These are phyloP conservation scores for Mimosa bimucronata DNA, from an alignment of 306 rosid species.

Conservation along the genomic window DNA sequence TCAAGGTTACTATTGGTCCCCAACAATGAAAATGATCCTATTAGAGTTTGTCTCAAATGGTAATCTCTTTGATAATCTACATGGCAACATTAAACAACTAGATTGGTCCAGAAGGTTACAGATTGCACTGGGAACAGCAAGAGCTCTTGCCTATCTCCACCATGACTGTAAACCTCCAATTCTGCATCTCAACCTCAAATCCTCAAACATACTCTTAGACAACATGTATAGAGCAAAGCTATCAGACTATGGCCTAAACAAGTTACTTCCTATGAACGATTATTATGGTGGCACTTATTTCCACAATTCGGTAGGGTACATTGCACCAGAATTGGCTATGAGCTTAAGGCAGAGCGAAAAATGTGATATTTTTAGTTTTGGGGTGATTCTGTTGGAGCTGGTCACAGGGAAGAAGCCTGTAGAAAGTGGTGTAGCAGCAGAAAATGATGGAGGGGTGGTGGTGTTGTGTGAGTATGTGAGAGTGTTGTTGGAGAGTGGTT, in stretches of 20 bases:
- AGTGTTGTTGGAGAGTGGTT: constrained; percentile 58
- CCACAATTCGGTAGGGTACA: constrained; percentile 68
- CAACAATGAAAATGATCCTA: constrained; percentile 71
- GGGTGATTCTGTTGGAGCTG: constrained; percentile 72
- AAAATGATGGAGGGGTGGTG: constrained; percentile 50
- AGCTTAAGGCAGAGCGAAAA: constrained; percentile 64
- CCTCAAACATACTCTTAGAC: constrained; percentile 66
- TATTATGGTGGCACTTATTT: constrained; percentile 51
- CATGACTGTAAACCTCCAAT: constrained; percentile 70
- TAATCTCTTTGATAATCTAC: constrained; percentile 65
- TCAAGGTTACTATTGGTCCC: constrained; percentile 80
- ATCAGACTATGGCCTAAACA: constrained; percentile 68
- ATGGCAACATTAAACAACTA: constrained; percentile 44
- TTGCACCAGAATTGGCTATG: constrained; percentile 74
- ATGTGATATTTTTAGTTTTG: constrained; percentile 71
- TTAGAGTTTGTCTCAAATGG: constrained; percentile 65
- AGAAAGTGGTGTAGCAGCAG: constrained; percentile 56
- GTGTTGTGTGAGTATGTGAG: constrained; percentile 72
- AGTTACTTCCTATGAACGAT: constrained; percentile 68
- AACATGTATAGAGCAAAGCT: constrained; percentile 60
- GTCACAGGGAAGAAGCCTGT: constrained; percentile 78
- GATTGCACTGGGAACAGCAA: constrained; percentile 69
- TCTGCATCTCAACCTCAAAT: constrained; percentile 78
- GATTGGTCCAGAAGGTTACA: constrained; percentile 65
- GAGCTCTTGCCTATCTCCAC: constrained; percentile 73